A percentile compares a stretch with the other conserved stretches of the same genome.
Conservation (phyloP, 73 alveolate species). For the Stentor roeselii region DNA sequence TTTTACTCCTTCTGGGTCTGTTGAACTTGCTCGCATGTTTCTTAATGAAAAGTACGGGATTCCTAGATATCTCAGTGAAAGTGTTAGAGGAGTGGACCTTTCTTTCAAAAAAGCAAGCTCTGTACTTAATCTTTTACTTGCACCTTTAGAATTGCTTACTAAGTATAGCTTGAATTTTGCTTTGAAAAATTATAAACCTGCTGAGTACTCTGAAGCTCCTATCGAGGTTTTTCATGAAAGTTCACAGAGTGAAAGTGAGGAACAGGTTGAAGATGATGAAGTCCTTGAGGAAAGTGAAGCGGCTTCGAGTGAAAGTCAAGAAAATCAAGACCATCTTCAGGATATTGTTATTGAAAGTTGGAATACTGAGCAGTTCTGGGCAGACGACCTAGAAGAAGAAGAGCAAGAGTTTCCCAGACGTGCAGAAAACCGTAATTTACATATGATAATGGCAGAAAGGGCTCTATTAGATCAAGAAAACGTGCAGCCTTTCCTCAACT, state of each 20-base stretch:
- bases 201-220: slow-evolving; percentile 5
- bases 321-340: neutral
- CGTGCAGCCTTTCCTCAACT: neutral
- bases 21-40: neutral
- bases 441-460: neutral
- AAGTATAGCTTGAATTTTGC: neutral
- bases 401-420: slow-evolving; percentile 17
- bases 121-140: neutral
- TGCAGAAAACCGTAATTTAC: neutral
- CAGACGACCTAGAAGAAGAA: slow-evolving; percentile 15
- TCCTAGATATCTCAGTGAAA: neutral
- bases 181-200: neutral
- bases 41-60: neutral
- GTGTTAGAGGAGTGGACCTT: neutral
- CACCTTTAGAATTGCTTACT: neutral
- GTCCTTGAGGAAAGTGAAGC: neutral
- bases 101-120: slow-evolving; percentile 10
- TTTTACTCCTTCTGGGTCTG: neutral
- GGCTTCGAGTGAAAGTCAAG: neutral
- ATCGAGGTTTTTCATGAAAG: neutral
- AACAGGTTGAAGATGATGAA: slow-evolving; percentile 4
- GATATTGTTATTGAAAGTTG: slow-evolving; percentile 13
- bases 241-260: neutral
- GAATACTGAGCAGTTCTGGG: slow-evolving; percentile 22
- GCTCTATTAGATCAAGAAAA: neutral